Base-by-base conservation (phyloP, 768 basidiomycete genomes). In the Xerocomellus intermedius region DNA sequence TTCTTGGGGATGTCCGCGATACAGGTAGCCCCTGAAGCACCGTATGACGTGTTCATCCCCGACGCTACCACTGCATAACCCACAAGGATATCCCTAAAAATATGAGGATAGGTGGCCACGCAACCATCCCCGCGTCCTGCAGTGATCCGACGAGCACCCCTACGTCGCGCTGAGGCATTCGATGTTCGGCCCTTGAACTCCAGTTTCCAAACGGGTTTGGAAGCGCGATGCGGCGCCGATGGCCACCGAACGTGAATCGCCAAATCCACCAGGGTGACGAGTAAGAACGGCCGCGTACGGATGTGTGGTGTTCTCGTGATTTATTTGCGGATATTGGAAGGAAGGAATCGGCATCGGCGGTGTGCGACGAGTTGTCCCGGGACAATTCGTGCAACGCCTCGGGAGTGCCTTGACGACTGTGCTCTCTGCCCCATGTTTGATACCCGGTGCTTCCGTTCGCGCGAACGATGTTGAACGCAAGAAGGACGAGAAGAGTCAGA, bases 401-500 rank as follows among this genome's bases (percentile, higher is more conserved):
- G 36, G 57, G 48, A 8, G 52, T 33, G 16, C 32, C 56, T 37
- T 47, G 52, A 22, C 54, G 62, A 48, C n/a, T n/a, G 32, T 56
- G 43, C 38, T 39, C 60, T 30, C 19, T 44, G 21, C 26, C 43
- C 60, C 55, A 42, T 16, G 52, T 33, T 21, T 14, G 59, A 55
- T 58, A 41, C 41, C 42, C 38, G 21, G 47, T 28, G 28, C 53
- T 22, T 33, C 48, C 53, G 16, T 54, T 57, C 26, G 48, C 43
- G 50, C 62, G 66, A 32, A 47, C 48, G 48, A 58, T 50, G 65
- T 66, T 73, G 45, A 56, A 57, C 0, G 63, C 52, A 22, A 79
- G 62, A 21, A 88, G 67, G 13, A 76, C 50, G 39, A 81, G 16
- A 17, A 94, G 62, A 33, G 87, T 86, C n/a, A 88, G 49, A 32